Evolutionary conservation across 148 eudicot genomes (phyloP).

Genomic region (Heliosperma pusillum): DNA sequence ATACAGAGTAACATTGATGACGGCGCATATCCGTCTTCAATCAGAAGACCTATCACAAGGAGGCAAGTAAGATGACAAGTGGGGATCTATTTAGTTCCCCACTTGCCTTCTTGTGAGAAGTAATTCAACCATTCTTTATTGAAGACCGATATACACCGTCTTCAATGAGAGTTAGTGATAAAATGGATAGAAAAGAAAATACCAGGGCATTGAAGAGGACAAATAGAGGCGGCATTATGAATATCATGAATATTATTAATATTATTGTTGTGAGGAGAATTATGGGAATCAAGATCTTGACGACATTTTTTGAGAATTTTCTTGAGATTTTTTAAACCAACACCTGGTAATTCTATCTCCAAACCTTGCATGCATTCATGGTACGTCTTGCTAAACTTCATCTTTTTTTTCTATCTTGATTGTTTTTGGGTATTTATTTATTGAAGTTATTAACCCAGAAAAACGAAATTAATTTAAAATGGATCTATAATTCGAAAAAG

Average conservation of each 20-base stretch:
- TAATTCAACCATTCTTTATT: no score
- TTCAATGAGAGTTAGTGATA: no score
- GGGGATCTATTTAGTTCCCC: no score
- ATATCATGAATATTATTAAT: no score
- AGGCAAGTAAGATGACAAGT: no score
- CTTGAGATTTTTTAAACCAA: constrained; percentile 83
- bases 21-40: no score
- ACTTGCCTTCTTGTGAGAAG: no score
- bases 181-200: not conserved
- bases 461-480: not conserved
- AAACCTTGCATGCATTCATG: constrained; percentile 73
- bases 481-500: constrained; percentile 7
- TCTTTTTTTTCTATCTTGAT: constrained; percentile 18
- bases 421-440: not conserved
- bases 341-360: constrained; percentile 58
- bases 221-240: constrained; percentile 14
- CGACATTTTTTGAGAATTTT: constrained; percentile 73
- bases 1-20: no score
- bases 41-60: no score
- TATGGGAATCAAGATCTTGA: constrained; percentile 34
- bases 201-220: constrained; percentile 44
- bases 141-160: no score
- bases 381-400: constrained; percentile 91
- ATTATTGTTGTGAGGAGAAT: not conserved
- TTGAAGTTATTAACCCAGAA: constrained; percentile 1